Evolutionary conservation across 2,329 filamentous ascomycete genomes (phyloP).

Genomic region (Colletotrichum lupini): DNA sequence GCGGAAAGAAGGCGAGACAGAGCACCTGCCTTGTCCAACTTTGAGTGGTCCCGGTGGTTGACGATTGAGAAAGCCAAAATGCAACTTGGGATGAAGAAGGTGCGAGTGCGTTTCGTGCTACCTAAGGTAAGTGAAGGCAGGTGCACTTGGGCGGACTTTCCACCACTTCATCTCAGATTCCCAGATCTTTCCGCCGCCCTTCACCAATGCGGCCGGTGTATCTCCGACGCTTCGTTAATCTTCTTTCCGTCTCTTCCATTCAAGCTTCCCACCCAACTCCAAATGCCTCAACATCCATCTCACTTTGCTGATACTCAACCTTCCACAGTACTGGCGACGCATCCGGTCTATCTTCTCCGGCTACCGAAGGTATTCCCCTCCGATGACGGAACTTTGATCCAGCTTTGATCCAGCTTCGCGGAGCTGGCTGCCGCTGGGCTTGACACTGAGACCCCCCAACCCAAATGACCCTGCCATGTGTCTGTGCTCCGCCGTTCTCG

Average conservation of each 20-base stretch:
- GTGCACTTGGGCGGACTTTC: too few relatives aligned
- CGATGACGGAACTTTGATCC: not conserved
- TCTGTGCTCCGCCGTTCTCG: slow-evolving; percentile 6
- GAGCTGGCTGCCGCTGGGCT: not conserved
- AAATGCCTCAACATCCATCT: not conserved
- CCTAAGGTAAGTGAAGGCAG: not conserved
- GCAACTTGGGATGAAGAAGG: not conserved
- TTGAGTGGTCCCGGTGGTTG: not conserved
- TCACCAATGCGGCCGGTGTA: not conserved
- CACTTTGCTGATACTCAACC: not conserved
- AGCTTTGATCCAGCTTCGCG: not conserved
- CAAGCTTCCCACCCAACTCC: not conserved
- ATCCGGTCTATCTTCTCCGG: slow-evolving; percentile 1
- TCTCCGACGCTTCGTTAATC: not conserved
- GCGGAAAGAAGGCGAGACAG: not conserved
- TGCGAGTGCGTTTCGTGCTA: not conserved
- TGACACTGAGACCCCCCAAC: slow-evolving; percentile 19
- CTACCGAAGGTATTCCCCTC: not conserved
- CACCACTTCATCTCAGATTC: not conserved
- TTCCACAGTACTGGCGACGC: not conserved
- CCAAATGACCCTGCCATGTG: slow-evolving; percentile 3
- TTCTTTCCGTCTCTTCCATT: not conserved
- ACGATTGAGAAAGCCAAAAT: not conserved
- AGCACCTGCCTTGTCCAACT: not conserved
- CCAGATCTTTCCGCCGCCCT: not conserved